A percentile compares a stretch with the other conserved stretches of the same genome.
These are phyloP conservation scores for Sparassis latifolia DNA, from an alignment of 1,284 basidiomycete genomes.

Conservation along the genomic window DNA sequence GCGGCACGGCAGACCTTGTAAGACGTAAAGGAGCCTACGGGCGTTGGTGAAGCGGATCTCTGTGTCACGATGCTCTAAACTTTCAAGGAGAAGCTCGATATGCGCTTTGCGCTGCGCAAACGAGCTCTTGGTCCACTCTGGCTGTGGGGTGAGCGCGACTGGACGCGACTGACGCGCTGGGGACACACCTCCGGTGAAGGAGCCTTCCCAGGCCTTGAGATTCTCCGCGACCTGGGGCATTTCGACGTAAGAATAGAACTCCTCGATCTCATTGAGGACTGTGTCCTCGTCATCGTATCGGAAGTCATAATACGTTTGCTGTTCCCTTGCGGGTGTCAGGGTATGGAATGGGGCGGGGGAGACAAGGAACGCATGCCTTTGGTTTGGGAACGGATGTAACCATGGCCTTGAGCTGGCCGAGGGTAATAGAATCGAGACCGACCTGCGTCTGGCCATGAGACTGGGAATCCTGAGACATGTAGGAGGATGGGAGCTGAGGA, in stretches of 20 bases:
- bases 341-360: constrained; percentile 2
- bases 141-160: constrained; percentile 4
- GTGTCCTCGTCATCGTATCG: constrained; percentile 94
- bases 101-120: constrained; percentile 60
- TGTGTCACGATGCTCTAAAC: constrained; percentile 80
- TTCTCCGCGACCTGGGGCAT: constrained; percentile 89
- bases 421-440: constrained; percentile 64
- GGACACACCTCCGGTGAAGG: constrained; percentile 64
- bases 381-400: constrained; percentile 67
- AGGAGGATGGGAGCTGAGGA: constrained; percentile 21
- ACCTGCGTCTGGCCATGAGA: constrained; percentile 18
- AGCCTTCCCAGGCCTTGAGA: constrained; percentile 81
- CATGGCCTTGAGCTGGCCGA: constrained; percentile 76
- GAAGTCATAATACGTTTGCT: constrained; percentile 86
- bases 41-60: constrained; percentile 82
- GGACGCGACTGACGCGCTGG: constrained; percentile 5
- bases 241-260: constrained; percentile 98
- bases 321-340: constrained; percentile 22
- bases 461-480: constrained; percentile 12
- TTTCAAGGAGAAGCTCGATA: constrained; percentile 76
- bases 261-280: constrained; percentile 93
- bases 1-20: constrained; percentile 62
- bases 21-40: constrained; percentile 80
- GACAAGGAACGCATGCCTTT: constrained; percentile 43
- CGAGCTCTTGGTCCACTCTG: constrained; percentile 76